A percentile compares a stretch with the other conserved stretches of the same genome.
Conservation (phyloP, 83 land plant species). For the Picea abies region DNA sequence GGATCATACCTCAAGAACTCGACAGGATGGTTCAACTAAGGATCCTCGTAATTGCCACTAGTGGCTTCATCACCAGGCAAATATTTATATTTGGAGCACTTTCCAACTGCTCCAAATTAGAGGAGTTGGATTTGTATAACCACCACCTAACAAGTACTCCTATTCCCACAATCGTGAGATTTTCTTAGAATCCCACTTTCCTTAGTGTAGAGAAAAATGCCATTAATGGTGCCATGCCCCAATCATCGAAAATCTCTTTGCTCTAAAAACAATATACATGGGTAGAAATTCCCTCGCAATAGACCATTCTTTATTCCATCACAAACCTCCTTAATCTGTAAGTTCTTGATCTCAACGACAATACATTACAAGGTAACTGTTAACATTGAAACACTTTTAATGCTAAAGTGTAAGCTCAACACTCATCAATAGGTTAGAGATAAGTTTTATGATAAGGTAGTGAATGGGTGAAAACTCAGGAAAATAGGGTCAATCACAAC, state of each 20-base stretch:
- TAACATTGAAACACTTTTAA: no score
- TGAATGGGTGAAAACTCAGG: no score
- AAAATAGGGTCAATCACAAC: no score
- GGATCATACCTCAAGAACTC: conserved; percentile 2
- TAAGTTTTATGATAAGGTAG: no score
- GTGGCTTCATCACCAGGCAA: neutral
- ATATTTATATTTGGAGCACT: conserved; percentile 1
- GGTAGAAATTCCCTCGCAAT: conserved; percentile 18
- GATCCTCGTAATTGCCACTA: neutral
- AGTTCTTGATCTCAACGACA: conserved; percentile 14
- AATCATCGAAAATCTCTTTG: conserved; percentile 15
- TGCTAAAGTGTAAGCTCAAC: no score
- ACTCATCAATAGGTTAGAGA: no score
- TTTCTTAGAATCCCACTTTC: neutral
- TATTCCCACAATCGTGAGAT: neutral
- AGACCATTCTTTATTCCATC: neutral
- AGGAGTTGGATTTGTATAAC: neutral
- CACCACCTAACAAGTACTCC: neutral
- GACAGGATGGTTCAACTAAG: neutral
- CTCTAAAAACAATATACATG: neutral
- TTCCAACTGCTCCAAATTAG: conserved; percentile 2
- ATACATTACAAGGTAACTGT: conserved; percentile 21
- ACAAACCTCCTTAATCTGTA: conserved; percentile 1
- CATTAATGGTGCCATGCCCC: conserved; percentile 24
- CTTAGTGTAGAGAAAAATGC: conserved; percentile 14